Evolutionary conservation across 2,329 filamentous ascomycete species (phyloP), one percentile per base, ranked within the genome.

Genomic region (Pyrenophora teres): DNA sequence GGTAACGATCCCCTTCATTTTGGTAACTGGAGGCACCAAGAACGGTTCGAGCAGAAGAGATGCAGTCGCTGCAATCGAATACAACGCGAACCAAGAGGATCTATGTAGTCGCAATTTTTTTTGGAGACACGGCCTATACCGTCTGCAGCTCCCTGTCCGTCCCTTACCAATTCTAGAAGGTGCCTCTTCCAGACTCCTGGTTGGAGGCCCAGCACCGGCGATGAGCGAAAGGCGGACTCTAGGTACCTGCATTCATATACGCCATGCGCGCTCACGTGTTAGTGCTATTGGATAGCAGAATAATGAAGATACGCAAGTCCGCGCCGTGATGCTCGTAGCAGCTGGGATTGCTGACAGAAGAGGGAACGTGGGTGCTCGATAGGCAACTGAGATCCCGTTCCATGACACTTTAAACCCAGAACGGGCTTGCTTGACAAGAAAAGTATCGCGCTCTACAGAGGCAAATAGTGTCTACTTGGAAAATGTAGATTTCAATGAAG

Each of bases 161-260:
- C 69, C 67, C 54, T 68, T 70, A 44, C 70, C 67, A 9, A 10
- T 62, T 66, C 13, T 30, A 68, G 70, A 62, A 73, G 70, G 70
- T 72, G 50, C 50, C 32, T 35, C 8, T 36, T 33, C 21, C 48
- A 32, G 45, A 43, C 43, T 30, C 39, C 45, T 45, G 49, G 49
- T 50, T 50, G 21, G 50, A 53, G 46, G 36, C 25, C 40, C 43
- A 39, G 49, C 33, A 38, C 54, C 54, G 60, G 63, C 63, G 57
- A 64, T 56, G 50, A 44, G 59, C 60, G 62, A 63, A 47, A 38
- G 41, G 35, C 23, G 30, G 19, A 40, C 38, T 30, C 27, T 30
- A 30, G 53, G 69, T 68, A 63, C 64, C 65, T 71, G 64, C 68
- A 69, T 71, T 64, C 65, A 69, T 61, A 32, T 42, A 52, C 46